Evolutionary conservation across 352 stramenopile genomes (phyloP), one percentile per base, ranked within the genome.

Genomic region (Globisporangium irregulare): DNA sequence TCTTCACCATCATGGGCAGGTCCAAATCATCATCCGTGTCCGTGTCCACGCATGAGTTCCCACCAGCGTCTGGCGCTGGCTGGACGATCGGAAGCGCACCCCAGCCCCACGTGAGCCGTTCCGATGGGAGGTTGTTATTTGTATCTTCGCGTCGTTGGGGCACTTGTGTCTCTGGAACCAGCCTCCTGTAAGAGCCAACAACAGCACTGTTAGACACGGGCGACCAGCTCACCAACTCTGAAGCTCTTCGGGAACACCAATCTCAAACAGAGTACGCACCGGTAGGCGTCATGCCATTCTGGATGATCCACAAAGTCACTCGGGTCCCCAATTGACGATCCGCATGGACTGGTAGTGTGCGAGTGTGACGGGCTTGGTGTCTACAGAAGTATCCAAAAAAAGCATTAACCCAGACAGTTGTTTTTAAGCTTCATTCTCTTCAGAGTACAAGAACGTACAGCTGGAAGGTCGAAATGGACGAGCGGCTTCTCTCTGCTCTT

Each of bases 21-120:
- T 82, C 70, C 20, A 79, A 41, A 3, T 82, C 70, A 7, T 75
- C 68, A 9, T 79, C 70, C 0, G 58, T 66, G 4, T 72, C 57
- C 0, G 59, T 64, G 27, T 79, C 67, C 22, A 73, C 59, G 6
- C 27, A 12, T 20, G 18, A 34, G 6, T 60, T 62, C 1, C 53
- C 59, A 18, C 53, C 59, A 18, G 38, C n/a, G 15, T 55, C 59
- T 20, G 32, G 29, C 5, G 41, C 29, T 3, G 59, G 55, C 29
- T 72, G 66, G 24, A 89, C 68, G 51, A 80, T 80, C 9, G 82
- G 80, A 24, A 91, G 66, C 4, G 74, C 64, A 1, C 77, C 80
- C 81, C 76, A 89, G 10, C 75, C 81, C 78, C 80, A 91, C 25
- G 71, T 87, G 24, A 89, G 71, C 10, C 75, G 73, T 22, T 92